Conservation (phyloP, 1,284 basidiomycete genomes). For the Fomitiporia mediterranea region DNA sequence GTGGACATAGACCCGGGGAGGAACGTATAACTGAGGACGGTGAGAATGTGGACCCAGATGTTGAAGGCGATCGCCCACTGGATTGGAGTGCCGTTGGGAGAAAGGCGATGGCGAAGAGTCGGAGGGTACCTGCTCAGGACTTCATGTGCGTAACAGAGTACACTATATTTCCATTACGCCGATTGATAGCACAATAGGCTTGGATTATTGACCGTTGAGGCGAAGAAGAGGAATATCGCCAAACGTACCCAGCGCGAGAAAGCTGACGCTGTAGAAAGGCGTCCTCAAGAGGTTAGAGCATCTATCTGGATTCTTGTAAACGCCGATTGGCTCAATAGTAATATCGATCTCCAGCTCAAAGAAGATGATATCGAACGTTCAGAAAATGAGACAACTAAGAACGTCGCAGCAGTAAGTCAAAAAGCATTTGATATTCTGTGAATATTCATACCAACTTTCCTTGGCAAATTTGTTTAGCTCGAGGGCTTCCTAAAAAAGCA, state of each 20-base stretch:
- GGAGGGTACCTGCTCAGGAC: slow-evolving; percentile 65
- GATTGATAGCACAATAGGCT: slow-evolving; percentile 46
- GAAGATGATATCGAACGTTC: slow-evolving; percentile 75
- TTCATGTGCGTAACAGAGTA: slow-evolving; percentile 62
- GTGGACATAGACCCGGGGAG: slow-evolving; percentile 43
- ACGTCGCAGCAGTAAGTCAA: slow-evolving; percentile 54
- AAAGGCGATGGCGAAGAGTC: slow-evolving; percentile 68
- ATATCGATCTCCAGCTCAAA: slow-evolving; percentile 35
- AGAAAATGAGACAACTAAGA: slow-evolving; percentile 79
- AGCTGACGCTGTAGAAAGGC: slow-evolving; percentile 58
- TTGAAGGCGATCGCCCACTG: slow-evolving; percentile 37
- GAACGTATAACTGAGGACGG: slow-evolving; percentile 44
- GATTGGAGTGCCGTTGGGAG: slow-evolving; percentile 75
- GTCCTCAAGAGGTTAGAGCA: slow-evolving; percentile 54
- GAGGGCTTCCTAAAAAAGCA: slow-evolving; percentile 46
- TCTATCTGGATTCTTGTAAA: neutral
- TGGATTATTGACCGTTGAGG: slow-evolving; percentile 72
- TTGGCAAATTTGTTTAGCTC: slow-evolving; percentile 42
- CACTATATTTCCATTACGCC: neutral
- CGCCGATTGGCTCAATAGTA: neutral
- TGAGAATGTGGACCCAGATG: slow-evolving; percentile 40
- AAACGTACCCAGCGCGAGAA: slow-evolving; percentile 73
- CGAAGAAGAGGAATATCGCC: slow-evolving; percentile 55
- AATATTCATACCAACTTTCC: neutral
- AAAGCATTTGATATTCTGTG: neutral